Evolutionary conservation across 2,329 filamentous ascomycete species (phyloP), one percentile per base, ranked within the genome.

Genomic region (Calonectria pauciramosa): DNA sequence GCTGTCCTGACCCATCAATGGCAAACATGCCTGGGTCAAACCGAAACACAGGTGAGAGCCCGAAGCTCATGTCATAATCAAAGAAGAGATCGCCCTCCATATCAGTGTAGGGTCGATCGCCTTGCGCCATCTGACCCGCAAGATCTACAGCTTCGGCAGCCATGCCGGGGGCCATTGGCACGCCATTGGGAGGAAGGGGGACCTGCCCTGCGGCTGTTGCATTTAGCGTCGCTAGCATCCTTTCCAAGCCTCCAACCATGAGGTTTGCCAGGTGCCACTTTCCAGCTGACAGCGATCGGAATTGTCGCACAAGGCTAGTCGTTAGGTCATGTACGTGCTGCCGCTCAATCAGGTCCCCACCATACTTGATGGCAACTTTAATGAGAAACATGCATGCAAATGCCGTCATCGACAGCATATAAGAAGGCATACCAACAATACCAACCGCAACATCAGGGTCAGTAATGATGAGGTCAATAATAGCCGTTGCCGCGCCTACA

Each of bases 301-400:
- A 88, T 20, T 86, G 83, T 16, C 82, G 79, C 0, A 88, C 85
- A 0, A 88, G 83, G 30, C 82, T 83, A 0, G 83, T 82, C 0
- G 84, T 86, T 26, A 89, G 74, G 8, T 87, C 83, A 63, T 83
- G 80, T 3, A 89, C 86, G 0, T 82, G 77, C 7, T 81, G 78
- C 1, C 84, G 82, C n/a, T 88, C 84, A 26, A 88, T 85, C 1
- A 87, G 82, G 47, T 86, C 84, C n/a, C 83, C 84, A 3, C 83
- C 84, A 68, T 88, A 85, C 34, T 87, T 88, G 30, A 85, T 83
- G 1, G 87, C 84, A 1, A 89, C 82, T 74, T 89, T 89, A 44
- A 89, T 84, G 1, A 90, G 83, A 73, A 90, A 90, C 77, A 89
- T 87, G 77, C 87, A 89, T 1, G 89, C 88, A 72, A 90, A 90